phyloP scores from a whole-genome alignment of 257 asterid species.

The Nemophila menziesii region DNA sequence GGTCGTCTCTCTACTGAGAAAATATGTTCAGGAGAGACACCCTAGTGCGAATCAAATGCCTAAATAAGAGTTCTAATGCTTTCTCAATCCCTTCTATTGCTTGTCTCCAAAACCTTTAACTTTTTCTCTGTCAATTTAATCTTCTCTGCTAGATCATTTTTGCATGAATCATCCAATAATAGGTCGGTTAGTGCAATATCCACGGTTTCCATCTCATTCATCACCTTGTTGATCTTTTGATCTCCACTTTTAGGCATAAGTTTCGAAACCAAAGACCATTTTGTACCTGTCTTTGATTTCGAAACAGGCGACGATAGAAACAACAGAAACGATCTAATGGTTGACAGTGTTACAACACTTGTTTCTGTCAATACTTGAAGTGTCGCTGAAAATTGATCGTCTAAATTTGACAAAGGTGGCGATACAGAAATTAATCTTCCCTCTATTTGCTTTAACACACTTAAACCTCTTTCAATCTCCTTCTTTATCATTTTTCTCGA shows the following conservation, averaged over 20 bases:
- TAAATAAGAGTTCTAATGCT: constrained; percentile 18
- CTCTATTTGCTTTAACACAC: constrained; percentile 14
- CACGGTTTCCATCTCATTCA: constrained; percentile 21
- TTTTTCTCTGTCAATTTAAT: constrained; percentile 17
- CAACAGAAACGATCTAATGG: constrained; percentile 14
- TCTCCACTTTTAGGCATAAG: constrained; percentile 18
- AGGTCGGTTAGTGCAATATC: constrained; percentile 19
- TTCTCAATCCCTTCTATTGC: constrained; percentile 19
- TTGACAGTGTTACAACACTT: constrained; percentile 18
- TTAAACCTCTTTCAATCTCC: constrained; percentile 14
- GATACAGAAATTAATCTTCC: not conserved
- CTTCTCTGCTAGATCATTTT: constrained; percentile 9
- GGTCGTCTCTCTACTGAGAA: constrained; percentile 6
- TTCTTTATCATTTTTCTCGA: constrained; percentile 18
- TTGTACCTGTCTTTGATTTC: constrained; percentile 19
- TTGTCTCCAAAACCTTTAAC: constrained; percentile 19
- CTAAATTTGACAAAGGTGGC: constrained; percentile 7
- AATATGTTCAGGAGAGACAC: constrained; percentile 22
- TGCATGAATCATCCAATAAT: constrained; percentile 2
- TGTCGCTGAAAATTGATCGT: constrained; percentile 10
- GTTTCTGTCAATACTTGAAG: constrained; percentile 15
- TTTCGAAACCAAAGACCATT: constrained; percentile 24
- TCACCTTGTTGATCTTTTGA: constrained; percentile 1
- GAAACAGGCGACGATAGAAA: constrained; percentile 16
- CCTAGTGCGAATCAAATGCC: constrained; percentile 23